Percentiles rank a stretch among this genome's conserved stretches.
Conservation (phyloP, 2,329 filamentous ascomycete species). For the Boeremia lycopersici region DNA sequence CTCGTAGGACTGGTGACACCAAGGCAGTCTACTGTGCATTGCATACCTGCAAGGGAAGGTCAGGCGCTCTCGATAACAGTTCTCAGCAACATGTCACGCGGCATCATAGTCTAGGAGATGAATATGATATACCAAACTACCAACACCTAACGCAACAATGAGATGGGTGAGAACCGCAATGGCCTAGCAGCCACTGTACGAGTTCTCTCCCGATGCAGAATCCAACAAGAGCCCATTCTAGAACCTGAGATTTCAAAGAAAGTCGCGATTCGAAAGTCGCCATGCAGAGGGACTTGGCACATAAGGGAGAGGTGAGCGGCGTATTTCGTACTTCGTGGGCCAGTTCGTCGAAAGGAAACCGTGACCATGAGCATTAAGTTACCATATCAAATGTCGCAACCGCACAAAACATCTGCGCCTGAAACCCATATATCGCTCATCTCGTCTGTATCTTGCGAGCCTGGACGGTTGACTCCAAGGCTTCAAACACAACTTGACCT, state of each 20-base stretch:
- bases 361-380: constrained; percentile 20
- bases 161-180: neutral
- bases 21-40: no score
- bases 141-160: constrained; percentile 8
- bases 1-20: no score
- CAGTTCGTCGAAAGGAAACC: constrained; percentile 12
- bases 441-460: constrained; percentile 5
- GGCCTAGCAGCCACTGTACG: constrained; percentile 6
- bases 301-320: constrained; percentile 1
- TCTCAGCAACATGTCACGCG: no score
- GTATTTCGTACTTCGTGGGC: neutral
- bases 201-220: constrained; percentile 6
- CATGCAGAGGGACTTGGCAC: neutral
- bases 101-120: neutral
- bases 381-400: constrained; percentile 16
- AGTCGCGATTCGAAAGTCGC: neutral
- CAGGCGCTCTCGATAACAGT: no score
- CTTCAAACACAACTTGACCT: constrained; percentile 2
- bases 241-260: neutral
- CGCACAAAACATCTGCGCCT: constrained; percentile 18
- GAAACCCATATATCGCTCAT: constrained; percentile 15
- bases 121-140: constrained; percentile 14
- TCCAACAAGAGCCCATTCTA: constrained; percentile 13
- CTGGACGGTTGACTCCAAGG: constrained; percentile 6
- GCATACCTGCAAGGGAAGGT: no score